Base-by-base conservation (phyloP, 2,329 filamentous ascomycete genomes). In the Chaetomium globosum region DNA sequence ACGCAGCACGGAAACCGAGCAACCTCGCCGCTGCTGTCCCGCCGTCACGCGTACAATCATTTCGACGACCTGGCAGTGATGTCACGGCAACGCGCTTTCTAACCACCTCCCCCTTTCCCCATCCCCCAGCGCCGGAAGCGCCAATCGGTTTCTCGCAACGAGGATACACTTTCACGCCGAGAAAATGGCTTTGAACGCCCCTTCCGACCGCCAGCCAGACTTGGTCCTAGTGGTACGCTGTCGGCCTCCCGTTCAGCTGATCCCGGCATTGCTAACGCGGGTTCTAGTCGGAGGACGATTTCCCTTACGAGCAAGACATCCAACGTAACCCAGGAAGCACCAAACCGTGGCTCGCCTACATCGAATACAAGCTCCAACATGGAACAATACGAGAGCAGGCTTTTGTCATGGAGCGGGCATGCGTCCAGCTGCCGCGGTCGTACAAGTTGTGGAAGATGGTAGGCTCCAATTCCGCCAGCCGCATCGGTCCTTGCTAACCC, bases 371-470 rank as follows among this genome's bases (percentile, higher is more conserved):
- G 80, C 81, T 87, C 71, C 90, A 92, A 72, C 90, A 96, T 83
- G 94, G 93, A 71, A 91, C 86, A 53, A 75, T 91, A 52, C 87
- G 92, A 61, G 94, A 98, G 80, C 94, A 96, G 79, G 91, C 93
- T 9, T 88, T 86, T 71, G 85, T 93, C 46, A 90, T 98, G 80
- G 95, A 98, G 79, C 87, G 95, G 74, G 94, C 95, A 65, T 97
- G 94, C 77, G 83, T 86, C 69, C 90, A 96, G 73, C 85, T 99
- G 54, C 95, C 95, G 58, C 87, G 95, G 71, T 98, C 94, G 31
- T 99, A 97, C 82, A 99, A 99, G 81, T 83, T 99, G 57, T 99
- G 95, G 95, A 98, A 97, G 80, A 88, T 96, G 87, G 89, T 92
- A 79, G 65, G 79, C 51, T 58, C 59, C 63, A 43, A 28, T 65